These are phyloP conservation scores for Dujonia santamariae DNA, from an alignment of 1,139 yeast genomes.

Conservation along the genomic window DNA sequence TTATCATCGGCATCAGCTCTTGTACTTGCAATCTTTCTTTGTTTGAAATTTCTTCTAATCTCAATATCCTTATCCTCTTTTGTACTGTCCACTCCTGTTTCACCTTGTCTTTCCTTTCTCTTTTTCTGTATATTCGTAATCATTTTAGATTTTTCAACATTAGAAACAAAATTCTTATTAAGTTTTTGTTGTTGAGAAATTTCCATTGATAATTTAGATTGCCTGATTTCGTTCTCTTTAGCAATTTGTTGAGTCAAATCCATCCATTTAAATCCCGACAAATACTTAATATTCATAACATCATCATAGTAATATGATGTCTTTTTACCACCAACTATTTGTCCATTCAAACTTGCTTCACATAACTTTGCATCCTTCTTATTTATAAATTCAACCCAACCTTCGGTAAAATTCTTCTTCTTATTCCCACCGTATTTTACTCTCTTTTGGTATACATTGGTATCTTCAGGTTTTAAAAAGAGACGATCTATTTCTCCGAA, in stretches of 20 bases:
- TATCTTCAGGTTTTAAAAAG: conserved; percentile 84
- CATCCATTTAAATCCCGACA: conserved; percentile 92
- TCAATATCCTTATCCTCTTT: conserved; percentile 23
- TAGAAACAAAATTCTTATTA: conserved; percentile 77
- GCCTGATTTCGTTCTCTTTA: conserved; percentile 84
- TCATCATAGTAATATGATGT: conserved; percentile 94
- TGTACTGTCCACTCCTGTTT: conserved; percentile 11
- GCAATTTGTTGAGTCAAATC: conserved; percentile 94
- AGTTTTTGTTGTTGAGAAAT: conserved; percentile 84
- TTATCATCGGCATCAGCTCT: conserved; percentile 60
- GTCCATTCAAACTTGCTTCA: conserved; percentile 82
- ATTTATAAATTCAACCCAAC: conserved; percentile 91
- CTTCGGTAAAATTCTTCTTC: conserved; percentile 84
- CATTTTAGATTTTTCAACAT: conserved; percentile 86
- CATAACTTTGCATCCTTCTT: conserved; percentile 88
- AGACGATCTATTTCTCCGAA: conserved; percentile 87
- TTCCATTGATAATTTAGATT: conserved; percentile 82
- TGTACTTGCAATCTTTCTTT: conserved; percentile 58
- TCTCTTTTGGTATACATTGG: conserved; percentile 59
- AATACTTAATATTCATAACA: conserved; percentile 82
- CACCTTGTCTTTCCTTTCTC: conserved; percentile 30
- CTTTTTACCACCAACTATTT: conserved; percentile 88
- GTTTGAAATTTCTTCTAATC: conserved; percentile 56
- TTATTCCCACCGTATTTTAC: conserved; percentile 93
- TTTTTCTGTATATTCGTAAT: conserved; percentile 62